A percentile compares a stretch with the other conserved stretches of the same genome.
phyloP scores from a whole-genome alignment of 345 rosid genomes.

The Citrus sinensis region DNA sequence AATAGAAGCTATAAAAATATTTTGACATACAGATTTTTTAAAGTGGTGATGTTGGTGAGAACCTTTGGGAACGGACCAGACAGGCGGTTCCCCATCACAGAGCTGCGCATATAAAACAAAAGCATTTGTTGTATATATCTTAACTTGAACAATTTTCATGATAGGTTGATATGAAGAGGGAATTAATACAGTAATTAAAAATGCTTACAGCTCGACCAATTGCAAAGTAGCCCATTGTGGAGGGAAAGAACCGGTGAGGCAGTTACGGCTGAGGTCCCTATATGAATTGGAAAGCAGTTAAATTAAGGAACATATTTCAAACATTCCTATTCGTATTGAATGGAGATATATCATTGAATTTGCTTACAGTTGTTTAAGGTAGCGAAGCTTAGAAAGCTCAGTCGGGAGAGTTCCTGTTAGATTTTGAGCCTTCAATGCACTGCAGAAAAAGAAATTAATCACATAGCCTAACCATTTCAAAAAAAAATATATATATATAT shows the following conservation, averaged over 20 bases:
- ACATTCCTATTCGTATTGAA: neutral
- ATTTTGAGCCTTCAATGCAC: constrained; percentile 63
- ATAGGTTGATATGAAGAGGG: neutral
- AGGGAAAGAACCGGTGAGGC: constrained; percentile 71
- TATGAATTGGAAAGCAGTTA: neutral
- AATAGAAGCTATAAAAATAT: constrained; percentile 10
- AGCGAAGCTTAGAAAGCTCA: constrained; percentile 65
- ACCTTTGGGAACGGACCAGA: constrained; percentile 82
- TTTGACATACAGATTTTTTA: constrained; percentile 64
- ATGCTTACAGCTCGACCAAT: constrained; percentile 56
- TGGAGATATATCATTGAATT: neutral
- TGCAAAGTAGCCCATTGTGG: constrained; percentile 70
- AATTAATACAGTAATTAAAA: neutral
- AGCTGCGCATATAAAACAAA: constrained; percentile 38
- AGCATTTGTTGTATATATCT: neutral
- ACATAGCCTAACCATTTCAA: neutral
- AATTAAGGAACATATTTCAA: neutral
- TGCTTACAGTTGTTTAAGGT: constrained; percentile 69
- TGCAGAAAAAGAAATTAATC: constrained; percentile 21
- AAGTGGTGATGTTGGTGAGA: constrained; percentile 56
- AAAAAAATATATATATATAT: no score
- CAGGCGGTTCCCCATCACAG: constrained; percentile 80
- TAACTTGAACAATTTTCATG: neutral
- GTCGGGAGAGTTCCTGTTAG: constrained; percentile 64
- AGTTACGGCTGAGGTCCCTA: constrained; percentile 87